These are phyloP conservation scores for Cercospora berteroae DNA, from an alignment of 2,329 filamentous ascomycete genomes.

Conservation along the genomic window DNA sequence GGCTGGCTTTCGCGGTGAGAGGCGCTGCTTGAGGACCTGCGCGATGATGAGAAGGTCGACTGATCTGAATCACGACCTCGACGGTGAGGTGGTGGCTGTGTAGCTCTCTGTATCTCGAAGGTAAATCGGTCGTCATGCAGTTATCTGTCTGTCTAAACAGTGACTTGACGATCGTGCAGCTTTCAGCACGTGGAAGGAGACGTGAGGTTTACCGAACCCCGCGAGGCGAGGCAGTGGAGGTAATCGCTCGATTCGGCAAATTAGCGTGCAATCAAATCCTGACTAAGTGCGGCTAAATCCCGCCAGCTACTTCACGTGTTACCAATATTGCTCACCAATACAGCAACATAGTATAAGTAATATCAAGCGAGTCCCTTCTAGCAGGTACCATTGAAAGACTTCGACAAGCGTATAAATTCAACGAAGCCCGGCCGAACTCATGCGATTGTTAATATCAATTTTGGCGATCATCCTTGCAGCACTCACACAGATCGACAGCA, in stretches of 20 bases:
- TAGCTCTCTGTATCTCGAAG: background rate
- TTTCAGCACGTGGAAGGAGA: background rate
- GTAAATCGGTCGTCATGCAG: background rate
- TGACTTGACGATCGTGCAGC: background rate
- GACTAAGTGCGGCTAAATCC: background rate
- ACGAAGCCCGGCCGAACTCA: conserved; percentile 8
- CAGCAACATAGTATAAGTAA: background rate
- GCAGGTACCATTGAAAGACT: conserved; percentile 4
- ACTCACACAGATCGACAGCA: conserved; percentile 29
- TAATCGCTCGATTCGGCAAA: background rate
- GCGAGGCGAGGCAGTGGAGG: background rate
- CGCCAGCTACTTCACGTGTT: background rate
- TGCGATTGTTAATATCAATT: conserved; percentile 38
- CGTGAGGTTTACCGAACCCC: background rate
- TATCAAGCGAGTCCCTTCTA: conserved; percentile 13
- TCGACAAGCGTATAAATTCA: conserved; percentile 14
- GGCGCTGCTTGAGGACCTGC: background rate
- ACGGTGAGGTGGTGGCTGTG: background rate
- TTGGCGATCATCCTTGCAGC: conserved; percentile 40
- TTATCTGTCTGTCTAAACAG: background rate
- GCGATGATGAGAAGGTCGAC: background rate
- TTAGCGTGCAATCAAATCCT: background rate
- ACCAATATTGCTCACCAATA: conserved; percentile 4
- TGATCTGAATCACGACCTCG: background rate
- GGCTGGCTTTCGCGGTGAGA: background rate